Base-by-base conservation (phyloP, 148 eudicot species). In the Polygonum aviculare region DNA sequence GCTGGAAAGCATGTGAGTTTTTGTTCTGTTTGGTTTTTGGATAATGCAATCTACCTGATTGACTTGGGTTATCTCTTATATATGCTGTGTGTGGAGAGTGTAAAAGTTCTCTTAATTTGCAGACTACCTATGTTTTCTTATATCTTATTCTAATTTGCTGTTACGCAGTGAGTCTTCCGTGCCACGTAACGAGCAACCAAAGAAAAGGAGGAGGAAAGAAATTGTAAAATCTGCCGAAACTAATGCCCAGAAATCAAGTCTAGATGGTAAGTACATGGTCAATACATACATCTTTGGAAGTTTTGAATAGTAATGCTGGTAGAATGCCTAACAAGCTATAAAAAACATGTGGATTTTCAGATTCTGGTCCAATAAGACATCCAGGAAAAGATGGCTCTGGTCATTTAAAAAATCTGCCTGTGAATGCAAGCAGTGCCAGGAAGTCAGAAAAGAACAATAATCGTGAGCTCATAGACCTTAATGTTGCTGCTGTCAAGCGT, bases 381-480 rank as follows among this genome's bases (percentile, higher is more conserved):
- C 83, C 74, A 69, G 87, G 81, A 39, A 87, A 75, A 86, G 76
- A 52, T 83, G 81, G 79, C 15, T 77, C 77, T 79, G 40, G 70
- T 44, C 84, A 88, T 63, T 21, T 69, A 54, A 89, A 87, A 83
- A 77, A 73, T 82, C 82, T 84, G 54, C 73, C 85, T 77, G 82
- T 80, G 69, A 80, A 72, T 78, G 69, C 71, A 26, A 80, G 69
- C 76, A 85, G 77, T 74, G 57, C 78, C 44, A 83, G 83, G 22
- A 84, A 75, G 78, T 81, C 76, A 22, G 86, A 89, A 22, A 89
- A 85, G 81, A 82, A 81, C 81, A 80, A 81, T 74, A 69, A 75
- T 51, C 92, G 81, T 80, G 97, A 82, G 84, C 87, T 82, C 75
- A 80, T 87, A 81, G 91, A 93, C 80, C 85, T 84, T 76, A 88